These are phyloP conservation scores for Neltuma alba DNA, from an alignment of 306 rosid species.

Conservation along the genomic window DNA sequence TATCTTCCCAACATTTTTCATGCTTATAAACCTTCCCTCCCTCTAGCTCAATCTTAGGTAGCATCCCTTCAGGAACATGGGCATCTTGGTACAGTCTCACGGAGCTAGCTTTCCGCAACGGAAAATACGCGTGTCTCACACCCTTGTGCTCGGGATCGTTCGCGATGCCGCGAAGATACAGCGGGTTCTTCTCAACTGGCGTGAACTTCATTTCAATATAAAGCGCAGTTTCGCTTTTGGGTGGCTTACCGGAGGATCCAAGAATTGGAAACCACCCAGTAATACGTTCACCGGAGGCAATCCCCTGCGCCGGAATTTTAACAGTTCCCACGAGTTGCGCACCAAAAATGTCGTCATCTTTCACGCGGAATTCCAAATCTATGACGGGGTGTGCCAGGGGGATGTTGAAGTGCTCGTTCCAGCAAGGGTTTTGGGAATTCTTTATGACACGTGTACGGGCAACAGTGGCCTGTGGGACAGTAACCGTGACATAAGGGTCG, in stretches of 20 bases:
- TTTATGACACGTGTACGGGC: conserved; percentile 89
- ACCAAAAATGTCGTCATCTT: conserved; percentile 82
- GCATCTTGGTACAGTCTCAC: conserved; percentile 88
- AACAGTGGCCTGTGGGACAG: conserved; percentile 78
- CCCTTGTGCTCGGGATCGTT: conserved; percentile 75
- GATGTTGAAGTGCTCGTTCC: conserved; percentile 71
- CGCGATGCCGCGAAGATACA: conserved; percentile 65
- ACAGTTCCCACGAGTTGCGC: conserved; percentile 64
- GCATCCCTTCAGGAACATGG: conserved; percentile 46
- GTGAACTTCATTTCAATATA: conserved; percentile 66
- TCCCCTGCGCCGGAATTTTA: conserved; percentile 50
- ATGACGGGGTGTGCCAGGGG: conserved; percentile 76
- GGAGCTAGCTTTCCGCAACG: conserved; percentile 72
- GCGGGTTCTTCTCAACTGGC: conserved; percentile 44
- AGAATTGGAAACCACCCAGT: conserved; percentile 55
- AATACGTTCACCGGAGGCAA: conserved; percentile 52
- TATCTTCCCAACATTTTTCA: conserved; percentile 93
- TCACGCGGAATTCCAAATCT: conserved; percentile 69
- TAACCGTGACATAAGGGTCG: conserved; percentile 79
- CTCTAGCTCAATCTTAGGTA: conserved; percentile 68
- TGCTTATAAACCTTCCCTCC: conserved; percentile 50
- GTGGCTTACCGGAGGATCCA: conserved; percentile 48
- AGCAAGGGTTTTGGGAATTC: conserved; percentile 61
- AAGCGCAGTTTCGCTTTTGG: conserved; percentile 54
- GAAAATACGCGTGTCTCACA: conserved; percentile 77